Percentiles rank a stretch among this genome's conserved stretches.
phyloP scores from a whole-genome alignment of 2,329 filamentous ascomycete genomes.

The Peltaster fructicola region DNA sequence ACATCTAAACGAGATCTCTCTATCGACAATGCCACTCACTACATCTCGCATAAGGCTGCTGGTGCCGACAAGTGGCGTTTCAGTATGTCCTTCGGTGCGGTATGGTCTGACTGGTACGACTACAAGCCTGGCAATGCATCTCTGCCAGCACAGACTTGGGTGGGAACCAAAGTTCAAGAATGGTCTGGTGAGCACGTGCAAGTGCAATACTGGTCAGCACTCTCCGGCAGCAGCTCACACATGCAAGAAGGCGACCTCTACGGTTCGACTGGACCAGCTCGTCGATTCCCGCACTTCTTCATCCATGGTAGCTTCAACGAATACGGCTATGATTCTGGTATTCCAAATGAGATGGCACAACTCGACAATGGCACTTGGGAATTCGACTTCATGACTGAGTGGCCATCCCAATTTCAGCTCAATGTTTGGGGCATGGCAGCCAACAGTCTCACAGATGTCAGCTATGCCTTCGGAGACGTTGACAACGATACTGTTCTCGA shows the following conservation, averaged over 20 bases:
- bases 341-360: conserved; percentile 35
- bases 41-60: conserved; percentile 37
- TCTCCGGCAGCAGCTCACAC: conserved; percentile 41
- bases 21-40: conserved; percentile 24
- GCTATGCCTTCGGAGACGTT: conserved; percentile 42
- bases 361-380: conserved; percentile 35
- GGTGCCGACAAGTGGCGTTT: conserved; percentile 47
- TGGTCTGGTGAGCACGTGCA: conserved; percentile 46
- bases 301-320: conserved; percentile 45
- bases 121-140: conserved; percentile 36
- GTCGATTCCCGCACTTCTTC: conserved; percentile 45
- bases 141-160: conserved; percentile 35
- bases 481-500: conserved; percentile 43
- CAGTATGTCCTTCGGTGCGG: conserved; percentile 41
- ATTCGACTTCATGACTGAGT: conserved; percentile 45
- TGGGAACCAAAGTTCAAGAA: conserved; percentile 34
- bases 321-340: conserved; percentile 44
- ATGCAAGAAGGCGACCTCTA: conserved; percentile 41
- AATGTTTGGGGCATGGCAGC: conserved; percentile 52
- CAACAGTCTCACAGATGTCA: conserved; percentile 43
- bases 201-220: conserved; percentile 44
- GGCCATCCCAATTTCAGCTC: conserved; percentile 42
- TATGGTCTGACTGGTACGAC: conserved; percentile 40
- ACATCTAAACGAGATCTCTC: conserved; percentile 10
- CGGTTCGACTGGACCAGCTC: conserved; percentile 19